Conservation (phyloP, 208 protist genomes). For the Trypanosoma lewisi region DNA sequence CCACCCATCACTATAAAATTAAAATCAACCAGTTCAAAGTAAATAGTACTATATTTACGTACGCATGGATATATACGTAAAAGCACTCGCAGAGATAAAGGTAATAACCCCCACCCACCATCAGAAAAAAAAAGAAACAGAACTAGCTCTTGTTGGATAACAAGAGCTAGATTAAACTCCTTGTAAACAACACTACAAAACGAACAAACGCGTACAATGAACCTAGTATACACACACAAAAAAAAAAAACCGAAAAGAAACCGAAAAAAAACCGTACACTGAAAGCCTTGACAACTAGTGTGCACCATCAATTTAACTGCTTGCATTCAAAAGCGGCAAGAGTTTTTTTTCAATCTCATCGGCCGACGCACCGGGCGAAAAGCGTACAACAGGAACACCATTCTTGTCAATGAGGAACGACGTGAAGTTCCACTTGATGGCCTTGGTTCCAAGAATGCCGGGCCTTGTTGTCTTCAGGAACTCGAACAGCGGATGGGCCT, state of each 20-base stretch:
- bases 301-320: too few species aligned
- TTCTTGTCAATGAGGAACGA: constrained; percentile 87
- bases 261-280: constrained; percentile 8
- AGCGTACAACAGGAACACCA: constrained; percentile 65
- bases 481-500: constrained; percentile 76
- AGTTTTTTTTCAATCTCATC: constrained; percentile 66
- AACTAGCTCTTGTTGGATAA: not conserved
- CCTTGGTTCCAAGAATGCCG: constrained; percentile 65
- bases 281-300: too few species aligned
- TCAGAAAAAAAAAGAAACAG: too few species aligned
- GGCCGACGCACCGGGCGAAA: constrained; percentile 50
- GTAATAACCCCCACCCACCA: too few species aligned
- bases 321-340: too few species aligned
- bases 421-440: constrained; percentile 95
- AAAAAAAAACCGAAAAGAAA: constrained; percentile 21
- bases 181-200: too few species aligned
- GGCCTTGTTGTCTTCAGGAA: constrained; percentile 70
- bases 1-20: not conserved
- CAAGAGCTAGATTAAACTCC: not conserved
- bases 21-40: not conserved
- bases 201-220: too few species aligned
- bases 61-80: not conserved
- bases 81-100: too few species aligned
- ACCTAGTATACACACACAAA: not conserved
- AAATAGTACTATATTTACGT: not conserved